Percentiles rank a stretch among this genome's conserved stretches.
phyloP scores from a whole-genome alignment of 768 basidiomycete genomes.

The Lentinula raphanica region DNA sequence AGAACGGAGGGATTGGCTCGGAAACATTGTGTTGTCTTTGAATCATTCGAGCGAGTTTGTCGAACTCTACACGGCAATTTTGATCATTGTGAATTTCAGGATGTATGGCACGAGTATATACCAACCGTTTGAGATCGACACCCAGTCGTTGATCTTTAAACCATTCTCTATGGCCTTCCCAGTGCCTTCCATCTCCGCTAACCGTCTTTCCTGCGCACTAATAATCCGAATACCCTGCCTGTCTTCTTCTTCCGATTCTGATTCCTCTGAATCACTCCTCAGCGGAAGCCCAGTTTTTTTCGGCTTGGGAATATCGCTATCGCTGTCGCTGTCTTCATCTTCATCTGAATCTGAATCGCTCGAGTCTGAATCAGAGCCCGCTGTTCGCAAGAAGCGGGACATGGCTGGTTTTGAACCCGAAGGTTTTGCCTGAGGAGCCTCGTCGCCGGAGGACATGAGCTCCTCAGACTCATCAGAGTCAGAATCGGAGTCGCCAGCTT shows the following conservation, averaged over 20 bases:
- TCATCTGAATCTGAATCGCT: constrained; percentile 54
- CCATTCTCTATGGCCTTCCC: constrained; percentile 93
- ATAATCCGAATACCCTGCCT: constrained; percentile 69
- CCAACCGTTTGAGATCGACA: constrained; percentile 81
- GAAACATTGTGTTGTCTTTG: constrained; percentile 80
- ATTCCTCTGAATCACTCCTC: constrained; percentile 42
- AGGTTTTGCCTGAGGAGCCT: constrained; percentile 42
- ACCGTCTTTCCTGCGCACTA: constrained; percentile 86
- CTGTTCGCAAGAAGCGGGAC: constrained; percentile 73
- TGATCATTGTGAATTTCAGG: not conserved
- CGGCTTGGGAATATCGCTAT: constrained; percentile 42
- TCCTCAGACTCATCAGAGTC: constrained; percentile 71
- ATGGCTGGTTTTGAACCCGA: constrained; percentile 54
- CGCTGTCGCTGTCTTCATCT: constrained; percentile 53
- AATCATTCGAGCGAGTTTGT: constrained; percentile 89
- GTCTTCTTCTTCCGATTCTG: constrained; percentile 58
- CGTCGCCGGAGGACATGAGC: constrained; percentile 70
- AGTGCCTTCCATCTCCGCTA: constrained; percentile 92
- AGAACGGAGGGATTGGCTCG: constrained; percentile 85
- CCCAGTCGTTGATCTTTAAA: constrained; percentile 96
- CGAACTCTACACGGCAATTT: constrained; percentile 64
- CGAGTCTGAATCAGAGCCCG: constrained; percentile 58
- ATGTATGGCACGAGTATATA: constrained; percentile 6
- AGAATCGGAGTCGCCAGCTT: constrained; percentile 77
- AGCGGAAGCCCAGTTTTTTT: constrained; percentile 33